Evolutionary conservation across 192 early-diverging fungal genomes (phyloP).

Genomic region (Backusella parvicylindrica): DNA sequence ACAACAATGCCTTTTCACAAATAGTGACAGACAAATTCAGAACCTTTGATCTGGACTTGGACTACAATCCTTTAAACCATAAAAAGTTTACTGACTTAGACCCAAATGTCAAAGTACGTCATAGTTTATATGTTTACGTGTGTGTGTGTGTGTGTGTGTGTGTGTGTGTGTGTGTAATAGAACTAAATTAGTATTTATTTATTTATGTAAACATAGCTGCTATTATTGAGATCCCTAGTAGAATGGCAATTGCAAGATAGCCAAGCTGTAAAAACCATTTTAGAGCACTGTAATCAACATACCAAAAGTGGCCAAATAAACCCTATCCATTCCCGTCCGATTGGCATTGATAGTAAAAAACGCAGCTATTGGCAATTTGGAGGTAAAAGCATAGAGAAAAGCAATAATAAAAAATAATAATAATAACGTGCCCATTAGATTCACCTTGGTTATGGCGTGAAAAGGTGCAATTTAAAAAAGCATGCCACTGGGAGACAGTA

Average conservation of each 20-base stretch:
- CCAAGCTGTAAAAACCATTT: slow-evolving; percentile 5
- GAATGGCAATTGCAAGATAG: slow-evolving; percentile 35
- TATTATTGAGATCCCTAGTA: slow-evolving; percentile 18
- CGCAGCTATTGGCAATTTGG: slow-evolving; percentile 35
- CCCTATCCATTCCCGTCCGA: slow-evolving; percentile 11
- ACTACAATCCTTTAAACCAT: slow-evolving; percentile 20
- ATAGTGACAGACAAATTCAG: slow-evolving; percentile 14
- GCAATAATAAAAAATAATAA: background rate
- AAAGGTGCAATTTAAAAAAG: background rate
- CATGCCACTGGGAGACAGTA: slow-evolving; percentile 26
- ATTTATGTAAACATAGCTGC: slow-evolving; percentile 11
- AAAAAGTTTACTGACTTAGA: slow-evolving; percentile 14
- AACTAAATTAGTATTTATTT: background rate
- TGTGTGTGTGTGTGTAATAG: no score
- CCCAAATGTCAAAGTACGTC: slow-evolving; percentile 24
- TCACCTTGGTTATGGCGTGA: slow-evolving; percentile 32
- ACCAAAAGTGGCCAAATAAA: slow-evolving; percentile 6
- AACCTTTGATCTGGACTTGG: slow-evolving; percentile 16
- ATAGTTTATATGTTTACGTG: background rate
- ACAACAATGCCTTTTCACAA: slow-evolving; percentile 10
- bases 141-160: no score
- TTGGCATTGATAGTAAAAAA: slow-evolving; percentile 26
- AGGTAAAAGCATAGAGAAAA: background rate
- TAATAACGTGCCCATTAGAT: background rate
- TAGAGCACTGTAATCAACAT: slow-evolving; percentile 3